Evolutionary conservation across 2,329 filamentous ascomycete species (phyloP).

Genomic region (Xylariomycetidae sp.): DNA sequence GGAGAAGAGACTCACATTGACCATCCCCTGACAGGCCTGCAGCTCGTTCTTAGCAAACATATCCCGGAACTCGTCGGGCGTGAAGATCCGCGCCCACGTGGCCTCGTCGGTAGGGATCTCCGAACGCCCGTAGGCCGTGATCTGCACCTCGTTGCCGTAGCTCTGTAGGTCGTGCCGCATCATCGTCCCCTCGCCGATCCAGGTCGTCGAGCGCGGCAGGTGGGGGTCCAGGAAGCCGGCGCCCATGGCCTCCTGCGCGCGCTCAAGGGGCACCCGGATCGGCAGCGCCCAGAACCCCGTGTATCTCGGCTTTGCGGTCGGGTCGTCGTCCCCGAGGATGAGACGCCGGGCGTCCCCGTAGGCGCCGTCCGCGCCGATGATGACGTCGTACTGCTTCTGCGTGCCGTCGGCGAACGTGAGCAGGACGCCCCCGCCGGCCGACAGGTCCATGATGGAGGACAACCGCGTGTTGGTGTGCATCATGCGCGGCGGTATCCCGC

Average conservation of each 20-base stretch:
- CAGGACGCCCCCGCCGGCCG: conserved; percentile 11
- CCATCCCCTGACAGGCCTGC: conserved; percentile 20
- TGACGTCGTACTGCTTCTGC: conserved; percentile 24
- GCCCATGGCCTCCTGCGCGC: conserved; percentile 22
- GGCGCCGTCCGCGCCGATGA: conserved; percentile 23
- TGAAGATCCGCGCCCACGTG: conserved; percentile 24
- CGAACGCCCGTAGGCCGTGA: conserved; percentile 15
- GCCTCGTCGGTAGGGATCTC: conserved; percentile 8
- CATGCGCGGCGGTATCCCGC: conserved; percentile 18
- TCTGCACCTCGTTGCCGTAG: conserved; percentile 22
- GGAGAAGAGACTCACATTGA: conserved; percentile 19
- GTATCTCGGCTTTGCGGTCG: conserved; percentile 12
- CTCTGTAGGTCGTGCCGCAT: conserved; percentile 21
- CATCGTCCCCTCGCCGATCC: conserved; percentile 22
- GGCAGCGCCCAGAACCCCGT: conserved; percentile 24
- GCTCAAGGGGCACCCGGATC: conserved; percentile 19
- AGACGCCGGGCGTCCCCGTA: conserved; percentile 19
- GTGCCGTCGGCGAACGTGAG: conserved; percentile 22
- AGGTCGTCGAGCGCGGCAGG: conserved; percentile 19
- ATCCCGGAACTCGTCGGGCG: conserved; percentile 25
- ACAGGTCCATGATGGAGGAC: conserved; percentile 15
- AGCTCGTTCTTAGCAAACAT: conserved; percentile 18
- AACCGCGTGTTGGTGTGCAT: conserved; percentile 22
- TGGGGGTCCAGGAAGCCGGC: conserved; percentile 18
- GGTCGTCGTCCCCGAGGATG: conserved; percentile 18